Base-by-base conservation (phyloP, 768 basidiomycete species). In the Trametes maxima region DNA sequence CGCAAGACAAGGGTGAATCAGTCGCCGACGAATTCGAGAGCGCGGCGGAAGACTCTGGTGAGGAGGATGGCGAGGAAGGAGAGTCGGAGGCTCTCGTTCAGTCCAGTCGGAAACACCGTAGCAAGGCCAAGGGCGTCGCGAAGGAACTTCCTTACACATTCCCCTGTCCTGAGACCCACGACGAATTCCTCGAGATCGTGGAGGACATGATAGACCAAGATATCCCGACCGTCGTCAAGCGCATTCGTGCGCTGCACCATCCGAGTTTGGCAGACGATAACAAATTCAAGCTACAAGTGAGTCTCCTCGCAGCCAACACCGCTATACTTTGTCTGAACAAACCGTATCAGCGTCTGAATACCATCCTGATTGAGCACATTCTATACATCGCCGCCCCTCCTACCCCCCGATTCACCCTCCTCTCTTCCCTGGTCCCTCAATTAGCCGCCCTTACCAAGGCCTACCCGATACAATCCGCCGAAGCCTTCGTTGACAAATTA, bases 111-210 rank as follows among this genome's bases (percentile, higher is more conserved):
- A 63, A 16, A 74, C 75, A 67, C 63, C 73, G 35, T 75, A 72
- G 46, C 59, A 76, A 74, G 54, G 35, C 61, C 10, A 63, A 60
- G 37, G 6, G 47, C 11, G 47, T 65, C 45, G 19, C 47, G 51
- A 81, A 84, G 54, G 92, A 94, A 59, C 80, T 98, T 3, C 97
- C 97, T 0, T 99, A 85, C 72, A 98, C 93, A 1, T 98, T 98
- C 73, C 82, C 90, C 44, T 96, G 94, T 68, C 97, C 97, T 0
- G 73, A 82, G 16, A 86, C 79, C 12, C 95, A 98, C 67, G 91
- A 92, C 47, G 94, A 67, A 39, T 90, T 98, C 65, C 80, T 96
- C n/a, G 84, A 89, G 22, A 88, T 96, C 16, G 71, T 98, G 2
- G 83, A 89, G 19, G 81, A 80, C 42, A 72, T 95, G 21, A 79